Conservation (phyloP, 1,284 basidiomycete genomes). For the Ceratobasidium theobromae region DNA sequence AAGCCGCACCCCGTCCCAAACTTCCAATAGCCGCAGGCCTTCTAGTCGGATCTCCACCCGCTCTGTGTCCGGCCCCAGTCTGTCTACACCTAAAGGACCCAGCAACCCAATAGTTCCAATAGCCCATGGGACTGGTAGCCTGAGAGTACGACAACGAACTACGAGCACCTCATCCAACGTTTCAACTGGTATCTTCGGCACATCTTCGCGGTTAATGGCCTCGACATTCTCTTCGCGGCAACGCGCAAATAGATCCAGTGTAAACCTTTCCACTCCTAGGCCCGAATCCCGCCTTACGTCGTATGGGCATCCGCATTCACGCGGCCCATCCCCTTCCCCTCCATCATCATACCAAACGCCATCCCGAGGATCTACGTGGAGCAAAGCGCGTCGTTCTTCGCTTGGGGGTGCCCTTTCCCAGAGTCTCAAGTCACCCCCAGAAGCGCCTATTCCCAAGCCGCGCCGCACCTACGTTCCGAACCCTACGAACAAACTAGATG, state of each 20-base stretch:
- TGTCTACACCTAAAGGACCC: slow-evolving; percentile 17
- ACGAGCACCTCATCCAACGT: slow-evolving; percentile 36
- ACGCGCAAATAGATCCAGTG: slow-evolving; percentile 64
- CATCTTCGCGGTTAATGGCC: slow-evolving; percentile 49
- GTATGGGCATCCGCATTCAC: slow-evolving; percentile 38
- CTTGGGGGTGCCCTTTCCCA: slow-evolving; percentile 21
- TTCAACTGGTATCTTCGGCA: slow-evolving; percentile 4
- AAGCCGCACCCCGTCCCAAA: background rate
- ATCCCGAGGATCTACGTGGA: slow-evolving; percentile 8
- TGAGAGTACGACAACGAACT: slow-evolving; percentile 22
- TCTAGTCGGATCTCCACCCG: slow-evolving; percentile 37
- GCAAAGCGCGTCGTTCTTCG: slow-evolving; percentile 17
- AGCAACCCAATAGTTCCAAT: background rate
- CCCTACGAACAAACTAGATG: slow-evolving; percentile 85
- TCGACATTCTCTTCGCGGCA: slow-evolving; percentile 81
- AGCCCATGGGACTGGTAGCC: background rate
- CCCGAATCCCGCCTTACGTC: slow-evolving; percentile 23
- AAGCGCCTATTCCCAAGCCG: slow-evolving; percentile 7
- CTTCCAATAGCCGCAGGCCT: slow-evolving; percentile 22
- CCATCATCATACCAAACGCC: slow-evolving; percentile 53
- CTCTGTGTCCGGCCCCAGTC: slow-evolving; percentile 37
- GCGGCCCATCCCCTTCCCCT: slow-evolving; percentile 39
- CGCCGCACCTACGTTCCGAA: slow-evolving; percentile 78
- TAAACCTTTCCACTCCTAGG: slow-evolving; percentile 40
- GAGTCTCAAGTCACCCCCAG: slow-evolving; percentile 7